phyloP scores from a whole-genome alignment of 257 asterid genomes.

The Penstemon barbatus region DNA sequence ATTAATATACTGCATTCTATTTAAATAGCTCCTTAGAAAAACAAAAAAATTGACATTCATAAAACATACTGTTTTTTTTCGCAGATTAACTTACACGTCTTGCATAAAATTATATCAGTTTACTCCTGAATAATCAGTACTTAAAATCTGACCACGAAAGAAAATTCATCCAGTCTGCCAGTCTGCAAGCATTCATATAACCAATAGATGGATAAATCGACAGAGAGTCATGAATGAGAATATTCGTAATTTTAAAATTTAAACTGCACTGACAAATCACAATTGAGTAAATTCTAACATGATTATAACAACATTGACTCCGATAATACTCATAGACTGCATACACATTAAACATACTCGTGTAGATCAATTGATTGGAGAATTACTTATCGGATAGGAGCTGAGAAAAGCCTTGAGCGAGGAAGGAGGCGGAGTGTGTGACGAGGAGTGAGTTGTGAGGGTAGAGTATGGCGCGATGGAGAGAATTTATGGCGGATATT shows the following conservation, averaged over 20 bases:
- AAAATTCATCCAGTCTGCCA: not conserved
- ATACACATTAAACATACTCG: not conserved
- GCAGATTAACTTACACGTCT: not conserved
- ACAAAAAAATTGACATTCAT: not conserved
- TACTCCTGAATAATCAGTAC: not conserved
- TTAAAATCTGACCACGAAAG: not conserved
- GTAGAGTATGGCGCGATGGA: slow-evolving; percentile 80
- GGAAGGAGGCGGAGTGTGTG: slow-evolving; percentile 85
- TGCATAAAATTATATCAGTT: not conserved
- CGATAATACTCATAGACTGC: slow-evolving; percentile 8
- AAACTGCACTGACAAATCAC: slow-evolving; percentile 17
- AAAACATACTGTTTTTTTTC: not conserved
- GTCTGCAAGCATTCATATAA: slow-evolving; percentile 3
- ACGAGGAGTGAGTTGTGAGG: slow-evolving; percentile 84
- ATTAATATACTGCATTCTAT: not conserved
- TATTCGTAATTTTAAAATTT: slow-evolving; percentile 7
- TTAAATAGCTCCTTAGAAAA: not conserved
- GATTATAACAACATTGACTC: not conserved
- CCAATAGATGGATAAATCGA: slow-evolving; percentile 9
- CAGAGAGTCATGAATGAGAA: not conserved
- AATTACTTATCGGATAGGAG: slow-evolving; percentile 80
- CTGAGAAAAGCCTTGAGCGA: slow-evolving; percentile 81
- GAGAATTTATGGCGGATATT: slow-evolving; percentile 75
- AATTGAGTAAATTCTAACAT: slow-evolving; percentile 4
- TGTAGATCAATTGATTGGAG: slow-evolving; percentile 7